Evolutionary conservation across 768 basidiomycete species (phyloP).

Genomic region (Sistotremastrum suecicum): DNA sequence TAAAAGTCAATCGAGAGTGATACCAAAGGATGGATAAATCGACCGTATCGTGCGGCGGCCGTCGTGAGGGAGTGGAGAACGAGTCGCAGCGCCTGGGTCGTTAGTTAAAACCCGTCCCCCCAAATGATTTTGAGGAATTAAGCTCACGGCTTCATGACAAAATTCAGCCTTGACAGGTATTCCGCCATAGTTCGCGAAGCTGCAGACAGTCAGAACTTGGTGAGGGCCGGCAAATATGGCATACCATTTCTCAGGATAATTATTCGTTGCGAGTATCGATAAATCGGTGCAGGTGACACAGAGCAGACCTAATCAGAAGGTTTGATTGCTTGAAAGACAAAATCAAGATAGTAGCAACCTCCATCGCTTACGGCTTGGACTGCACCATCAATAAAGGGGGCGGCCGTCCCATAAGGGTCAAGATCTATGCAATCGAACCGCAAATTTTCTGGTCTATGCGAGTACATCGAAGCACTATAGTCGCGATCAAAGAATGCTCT

Average conservation of each 20-base stretch:
- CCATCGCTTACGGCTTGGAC: slow-evolving; percentile 82
- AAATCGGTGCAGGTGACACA: slow-evolving; percentile 97
- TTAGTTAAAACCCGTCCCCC: slow-evolving; percentile 1
- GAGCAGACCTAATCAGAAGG: slow-evolving; percentile 46
- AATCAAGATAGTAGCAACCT: slow-evolving; percentile 33
- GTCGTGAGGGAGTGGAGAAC: slow-evolving; percentile 79
- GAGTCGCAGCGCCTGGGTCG: slow-evolving; percentile 68
- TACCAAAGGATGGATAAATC: slow-evolving; percentile 77
- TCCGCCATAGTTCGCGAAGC: slow-evolving; percentile 93
- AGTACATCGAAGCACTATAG: slow-evolving; percentile 76
- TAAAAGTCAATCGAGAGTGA: slow-evolving; percentile 97
- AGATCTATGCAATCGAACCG: slow-evolving; percentile 94
- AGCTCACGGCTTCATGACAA: slow-evolving; percentile 77
- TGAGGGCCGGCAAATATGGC: slow-evolving; percentile 2
- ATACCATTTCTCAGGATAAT: slow-evolving; percentile 95
- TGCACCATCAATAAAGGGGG: slow-evolving; percentile 92
- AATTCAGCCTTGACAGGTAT: slow-evolving; percentile 85
- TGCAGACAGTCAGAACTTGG: slow-evolving; percentile 16
- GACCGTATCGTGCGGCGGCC: slow-evolving; percentile 83
- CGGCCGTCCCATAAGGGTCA: slow-evolving; percentile 95
- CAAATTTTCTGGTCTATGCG: slow-evolving; percentile 54
- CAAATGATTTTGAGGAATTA: neutral
- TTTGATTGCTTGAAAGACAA: neutral
- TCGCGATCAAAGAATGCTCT: neutral
- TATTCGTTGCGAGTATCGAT: slow-evolving; percentile 82